These are phyloP conservation scores for Ophiostoma himal-ulmi DNA, from an alignment of 2,329 filamentous ascomycete genomes.

Conservation along the genomic window DNA sequence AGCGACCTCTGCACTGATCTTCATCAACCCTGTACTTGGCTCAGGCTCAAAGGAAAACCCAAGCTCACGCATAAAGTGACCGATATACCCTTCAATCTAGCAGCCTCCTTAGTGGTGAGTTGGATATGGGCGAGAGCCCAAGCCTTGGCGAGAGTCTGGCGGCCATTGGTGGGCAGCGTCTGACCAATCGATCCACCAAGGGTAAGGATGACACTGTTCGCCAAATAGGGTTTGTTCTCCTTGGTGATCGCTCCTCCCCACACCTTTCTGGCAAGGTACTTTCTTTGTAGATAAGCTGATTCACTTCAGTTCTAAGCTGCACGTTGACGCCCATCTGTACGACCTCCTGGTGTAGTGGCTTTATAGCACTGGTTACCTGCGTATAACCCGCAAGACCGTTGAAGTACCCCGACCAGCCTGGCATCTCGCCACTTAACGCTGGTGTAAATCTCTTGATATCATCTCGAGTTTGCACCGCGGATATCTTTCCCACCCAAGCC, in stretches of 20 bases:
- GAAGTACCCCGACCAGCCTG: conserved; percentile 5
- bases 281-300: background rate
- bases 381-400: background rate
- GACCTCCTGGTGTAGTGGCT: background rate
- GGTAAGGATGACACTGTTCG: background rate
- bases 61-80: conserved; percentile 56
- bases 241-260: background rate
- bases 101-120: conserved; percentile 49
- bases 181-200: background rate
- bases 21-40: conserved; percentile 50
- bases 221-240: background rate
- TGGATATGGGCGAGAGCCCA: conserved; percentile 51
- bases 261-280: background rate
- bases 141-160: conserved; percentile 6
- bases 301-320: background rate
- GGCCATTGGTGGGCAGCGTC: background rate
- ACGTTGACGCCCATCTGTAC: background rate
- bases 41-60: conserved; percentile 63
- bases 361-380: background rate
- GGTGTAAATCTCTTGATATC: conserved; percentile 30
- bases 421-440: background rate
- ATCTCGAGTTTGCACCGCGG: background rate
- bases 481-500: background rate
- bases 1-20: conserved; percentile 54
- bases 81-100: conserved; percentile 50